Evolutionary conservation across 2,329 filamentous ascomycete species (phyloP), one percentile per base, ranked within the genome.

Genomic region (Lasiodiplodia sp.): DNA sequence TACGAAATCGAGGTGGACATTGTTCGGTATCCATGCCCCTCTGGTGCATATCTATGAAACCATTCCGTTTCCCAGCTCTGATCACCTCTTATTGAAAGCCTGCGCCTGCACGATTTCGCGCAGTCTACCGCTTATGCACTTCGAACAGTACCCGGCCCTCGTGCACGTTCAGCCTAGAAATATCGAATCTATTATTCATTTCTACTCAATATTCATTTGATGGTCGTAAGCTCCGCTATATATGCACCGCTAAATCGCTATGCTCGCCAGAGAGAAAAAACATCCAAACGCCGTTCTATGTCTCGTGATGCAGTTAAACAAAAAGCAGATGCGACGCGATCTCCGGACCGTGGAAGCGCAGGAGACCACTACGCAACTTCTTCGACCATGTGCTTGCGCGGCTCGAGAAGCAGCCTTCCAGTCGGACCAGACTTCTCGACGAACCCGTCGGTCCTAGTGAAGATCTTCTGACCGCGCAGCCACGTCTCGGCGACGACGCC

Each of bases 401-500:
- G 82, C 77, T 87, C 86, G 67, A 88, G 77, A 72, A 88, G 72
- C 69, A 87, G 73, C 71, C 81, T 79, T 0, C 86, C 86, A 8
- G 70, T 77, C 2, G 86, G 85, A 0, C 81, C 81, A 4, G 68
- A 73, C 82, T 85, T 89, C 81, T 91, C 89, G 23, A 83, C 82
- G 72, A 93, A 92, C 1, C 83, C 82, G 0, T 83, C 86, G n/a
- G 87, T 89, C 38, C 92, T 84, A 71, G 87, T 86, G 78, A 91
- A 96, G n/a, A 97, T 86, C 77, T 87, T 89, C 71, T 82, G 83
- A 0, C 94, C 94, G 7, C 94, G 86, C 70, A 97, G 76, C 92
- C 93, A 97, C 8, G 94, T 97, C 85, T 96, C 92, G 69, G 82
- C 84, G 12, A 97, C 94, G 69, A 93, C 87, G 1, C 94, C 94